Evolutionary conservation across 164 flowering plant species (phyloP), one percentile per base, ranked within the genome.

Genomic region (Cinnamomum micranthum): DNA sequence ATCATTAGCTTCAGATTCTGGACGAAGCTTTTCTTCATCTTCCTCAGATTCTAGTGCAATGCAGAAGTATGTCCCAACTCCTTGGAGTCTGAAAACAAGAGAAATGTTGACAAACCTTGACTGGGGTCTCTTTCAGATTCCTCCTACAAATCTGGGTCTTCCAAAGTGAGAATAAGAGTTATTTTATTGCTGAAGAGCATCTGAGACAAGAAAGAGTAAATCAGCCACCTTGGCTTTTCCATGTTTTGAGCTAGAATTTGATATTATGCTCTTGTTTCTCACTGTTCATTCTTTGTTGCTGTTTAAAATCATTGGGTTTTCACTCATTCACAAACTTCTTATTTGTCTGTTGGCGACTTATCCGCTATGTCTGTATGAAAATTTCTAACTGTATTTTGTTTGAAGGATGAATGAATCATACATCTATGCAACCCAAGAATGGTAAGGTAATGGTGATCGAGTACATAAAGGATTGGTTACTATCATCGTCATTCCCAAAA

Each of bases 151-250:
- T 2, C 12, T 20, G 11, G 33, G 69, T n/a, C 20, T 15, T 67
- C 69, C 47, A 67, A 31, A 67, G 69, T 17, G 69, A 67, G 28
- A 67, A 28, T 6, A 15, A 75, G 66, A 85, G 55, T 67, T 63
- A 14, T 73, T 70, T 72, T 69, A 82, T 70, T 20, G 74, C 78
- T 64, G 89, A 88, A 72, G 89, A 83, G 72, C 75, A 78, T 27
- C 24, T 80, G 69, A 82, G 85, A 75, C 82, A 84, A 75, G 85
- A 87, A 78, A 86, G 80, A 75, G 74, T 81, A 59, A 81, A 84
- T 9, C 89, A 82, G 66, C 84, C 91, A 58, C 91, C 92, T 75
- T 89, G 92, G 92, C 80, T 90, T 66, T 85, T 85, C 72, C 92
- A 88, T 73, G 89, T 83, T 68, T 79, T 91, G 73, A 90, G 91